Evolutionary conservation across 495 filamentous ascomycete genomes (phyloP).

Genomic region (Penicillium longicatenatum): DNA sequence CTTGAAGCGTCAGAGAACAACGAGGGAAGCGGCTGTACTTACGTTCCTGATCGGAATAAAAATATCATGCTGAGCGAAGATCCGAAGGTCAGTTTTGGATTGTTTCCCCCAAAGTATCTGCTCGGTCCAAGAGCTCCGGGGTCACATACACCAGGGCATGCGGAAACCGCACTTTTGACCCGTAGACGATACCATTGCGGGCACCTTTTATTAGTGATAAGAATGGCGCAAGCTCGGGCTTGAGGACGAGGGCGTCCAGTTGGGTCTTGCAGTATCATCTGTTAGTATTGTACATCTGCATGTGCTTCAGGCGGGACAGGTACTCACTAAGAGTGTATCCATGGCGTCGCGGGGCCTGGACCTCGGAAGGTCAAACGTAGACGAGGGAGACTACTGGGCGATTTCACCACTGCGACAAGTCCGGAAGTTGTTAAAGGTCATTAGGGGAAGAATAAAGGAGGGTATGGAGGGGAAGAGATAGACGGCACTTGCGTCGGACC

Average conservation of each 20-base stretch:
- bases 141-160: slow-evolving; percentile 84
- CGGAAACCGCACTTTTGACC: slow-evolving; percentile 96
- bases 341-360: slow-evolving; percentile 41
- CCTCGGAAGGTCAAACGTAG: slow-evolving; percentile 35
- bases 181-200: slow-evolving; percentile 96
- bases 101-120: not conserved
- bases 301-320: slow-evolving; percentile 11
- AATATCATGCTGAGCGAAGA: slow-evolving; percentile 73
- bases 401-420: slow-evolving; percentile 16
- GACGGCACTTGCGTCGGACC: slow-evolving; percentile 36
- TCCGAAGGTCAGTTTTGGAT: not conserved
- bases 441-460: slow-evolving; percentile 12
- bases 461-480: slow-evolving; percentile 17
- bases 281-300: slow-evolving; percentile 9
- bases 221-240: slow-evolving; percentile 79
- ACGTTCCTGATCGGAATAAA: slow-evolving; percentile 90
- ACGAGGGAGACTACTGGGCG: slow-evolving; percentile 16
- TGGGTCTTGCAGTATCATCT: slow-evolving; percentile 28
- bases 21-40: slow-evolving; percentile 28
- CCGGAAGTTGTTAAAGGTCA: slow-evolving; percentile 7
- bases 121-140: slow-evolving; percentile 5
- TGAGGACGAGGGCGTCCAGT: slow-evolving; percentile 71
- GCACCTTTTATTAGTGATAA: slow-evolving; percentile 84
- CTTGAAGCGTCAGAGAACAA: slow-evolving; percentile 3
- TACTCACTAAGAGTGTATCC: slow-evolving; percentile 43